Evolutionary conservation across 352 stramenopile genomes (phyloP), one percentile per base, ranked within the genome.

Genomic region (Globisporangium splendens): DNA sequence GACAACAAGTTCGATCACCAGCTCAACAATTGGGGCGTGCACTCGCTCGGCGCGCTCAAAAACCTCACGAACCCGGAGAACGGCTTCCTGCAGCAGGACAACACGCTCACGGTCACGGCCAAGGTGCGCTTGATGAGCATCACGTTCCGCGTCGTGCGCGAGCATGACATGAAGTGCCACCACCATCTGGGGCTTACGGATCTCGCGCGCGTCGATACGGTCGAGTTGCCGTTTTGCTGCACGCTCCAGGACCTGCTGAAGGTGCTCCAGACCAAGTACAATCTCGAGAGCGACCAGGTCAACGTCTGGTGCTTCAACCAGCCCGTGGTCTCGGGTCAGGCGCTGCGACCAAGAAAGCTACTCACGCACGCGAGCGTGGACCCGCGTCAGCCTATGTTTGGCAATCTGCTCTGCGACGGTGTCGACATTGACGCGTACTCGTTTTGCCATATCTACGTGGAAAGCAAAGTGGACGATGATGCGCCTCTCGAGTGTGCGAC

Each of bases 371-470:
- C 68, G n/a, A 68, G 69, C 28, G 59, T 70, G 51, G 65, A 77
- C 33, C 66, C 66, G 52, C 57, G 77, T 8, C 68, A 64, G 21
- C 77, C 82, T 10, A 72, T 92, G 22, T 93, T 93, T 63, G 79
- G 82, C 13, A 73, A 77, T 38, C 49, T 89, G 54, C 74, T 93
- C 6, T 79, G 72, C 46, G 84, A 93, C 44, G 84, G 84, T 38
- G 76, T 89, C 20, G 84, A 93, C 63, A 89, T 93, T 53, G 84
- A 92, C 50, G 82, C 84, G 7, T 93, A 93, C 68, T 92, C 82
- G 42, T 85, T 86, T 61, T 89, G 79, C 49, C 72, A 91, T 54
- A 73, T 91, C 28, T 91, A 91, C 61, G 66, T 92, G 12, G 80
- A 94, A 48, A 68, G 56, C 43, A 68, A 61, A 14, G 56, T 58